Evolutionary conservation across 371 early-diverging fungal genomes (phyloP), one percentile per base, ranked within the genome.

Genomic region (Massospora cicadina): DNA sequence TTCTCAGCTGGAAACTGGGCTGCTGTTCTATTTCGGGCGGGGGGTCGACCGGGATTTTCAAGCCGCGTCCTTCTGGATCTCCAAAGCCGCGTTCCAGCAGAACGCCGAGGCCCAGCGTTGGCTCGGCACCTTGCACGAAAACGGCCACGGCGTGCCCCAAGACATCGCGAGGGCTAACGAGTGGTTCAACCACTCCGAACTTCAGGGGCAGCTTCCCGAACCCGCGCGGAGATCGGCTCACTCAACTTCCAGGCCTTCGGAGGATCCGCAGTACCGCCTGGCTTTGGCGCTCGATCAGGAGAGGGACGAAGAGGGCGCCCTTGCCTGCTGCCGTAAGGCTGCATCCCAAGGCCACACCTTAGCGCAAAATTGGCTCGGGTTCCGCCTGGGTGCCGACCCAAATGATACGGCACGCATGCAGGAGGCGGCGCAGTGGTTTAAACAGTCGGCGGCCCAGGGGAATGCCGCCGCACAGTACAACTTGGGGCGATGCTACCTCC

Each of bases 391-490:
- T 70, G 81, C 83, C 62, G 91, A 89, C 13, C 68, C 82, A 31
- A 87, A 87, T 2, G 80, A 82, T 1, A 74, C 76, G 54, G 75
- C 76, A 66, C 72, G 84, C 66, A 66, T 79, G 0, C 63, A 68
- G 28, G 72, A 78, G 66, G 88, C 89, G n/a, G 76, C 86, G 59
- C 66, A 72, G 55, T 87, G 83, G 83, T 70, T 43, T 53, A 33
- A 58, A 26, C 55, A 67, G 57, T 63, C 72, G 54, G 58, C 67
- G 24, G 58, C 65, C n/a, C 56, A 66, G 30, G 69, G 88, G 12
- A 88, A 87, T 72, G 79, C 82, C 53, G 82, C 85, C 65, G 90
- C 90, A n/a, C 80, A 81, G 60, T 89, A 89, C 65, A 88, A 88
- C 1, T 77, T 93, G 30, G 90, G 86, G 3, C 82, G 79, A 65